Base-by-base conservation (phyloP, 331 rosid genomes). In the Arachis monticola region DNA sequence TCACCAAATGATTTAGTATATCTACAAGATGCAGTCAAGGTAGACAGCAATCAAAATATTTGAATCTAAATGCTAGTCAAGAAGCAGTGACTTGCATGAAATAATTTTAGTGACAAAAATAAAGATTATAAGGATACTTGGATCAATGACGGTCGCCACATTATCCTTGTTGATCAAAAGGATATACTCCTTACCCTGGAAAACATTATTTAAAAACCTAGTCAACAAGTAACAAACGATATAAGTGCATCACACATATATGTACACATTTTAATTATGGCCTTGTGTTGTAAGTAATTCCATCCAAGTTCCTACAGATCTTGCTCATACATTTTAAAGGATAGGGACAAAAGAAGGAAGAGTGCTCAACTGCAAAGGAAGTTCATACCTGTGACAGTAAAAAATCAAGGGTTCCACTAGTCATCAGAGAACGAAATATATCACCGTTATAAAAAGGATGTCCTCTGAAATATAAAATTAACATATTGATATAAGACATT, bases 131-230 rank as follows among this genome's bases (percentile, higher is more conserved):
- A 88, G 90, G 92, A 88, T 91, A 91, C 97, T 81, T 56, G 91
- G 88, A 81, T 91, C 97, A 77, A 91, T 35, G 45, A 79, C 52
- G 52, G 89, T 82, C 69, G 92, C 93, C 86, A 85, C 89, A 35
- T 87, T 91, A 63, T 87, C 92, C 10, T 92, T 82, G 85, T 80
- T 73, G 64, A 91, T 77, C 70, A 87, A 72, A 55, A 85, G 87
- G 76, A 86, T 35, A 79, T 88, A 91, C 86, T 91, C 94, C 85
- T 87, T 91, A 64, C 97, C 97, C 97, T 91, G 89, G 74, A 73
- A 87, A 76, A 67, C 22, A 31, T 35, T 35, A 68, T 52, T 30
- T 66, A 58, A 51, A 22, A 80, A 58, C 46, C 72, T 70, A 10
- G 86, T 66, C 53, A 74, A 69, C 67, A 72, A 32, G 11, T 63